These are phyloP conservation scores for Mortierella sp. DNA, from an alignment of 371 early-diverging fungal genomes.

Conservation along the genomic window DNA sequence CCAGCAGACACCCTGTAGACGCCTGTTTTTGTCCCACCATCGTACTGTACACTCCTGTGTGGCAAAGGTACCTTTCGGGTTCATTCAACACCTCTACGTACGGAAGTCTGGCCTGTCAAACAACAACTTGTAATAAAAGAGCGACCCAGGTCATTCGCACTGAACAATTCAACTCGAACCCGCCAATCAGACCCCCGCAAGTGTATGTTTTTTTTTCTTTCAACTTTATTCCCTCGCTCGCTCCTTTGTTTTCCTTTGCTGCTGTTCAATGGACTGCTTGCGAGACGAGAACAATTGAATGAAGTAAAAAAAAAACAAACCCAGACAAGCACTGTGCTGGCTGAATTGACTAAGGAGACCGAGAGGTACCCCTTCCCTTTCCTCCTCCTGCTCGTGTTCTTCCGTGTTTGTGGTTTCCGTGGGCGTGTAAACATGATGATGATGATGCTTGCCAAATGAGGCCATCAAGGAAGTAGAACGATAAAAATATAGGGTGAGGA, in stretches of 20 bases:
- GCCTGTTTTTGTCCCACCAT: no score
- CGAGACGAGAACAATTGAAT: neutral
- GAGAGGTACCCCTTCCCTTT: neutral
- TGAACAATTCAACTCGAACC: neutral
- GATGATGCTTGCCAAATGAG: constrained; percentile 8
- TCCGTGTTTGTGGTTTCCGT: neutral
- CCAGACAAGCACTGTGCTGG: neutral
- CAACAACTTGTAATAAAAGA: neutral
- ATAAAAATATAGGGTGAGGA: neutral
- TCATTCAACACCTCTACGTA: neutral
- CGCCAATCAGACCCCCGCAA: constrained; percentile 3
- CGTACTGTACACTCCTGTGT: no score
- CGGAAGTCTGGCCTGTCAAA: neutral
- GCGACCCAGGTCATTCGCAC: neutral
- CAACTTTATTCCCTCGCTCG: neutral
- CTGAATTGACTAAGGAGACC: neutral
- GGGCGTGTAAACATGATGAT: neutral
- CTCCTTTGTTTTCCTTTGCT: neutral
- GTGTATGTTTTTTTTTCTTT: neutral
- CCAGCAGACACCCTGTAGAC: no score
- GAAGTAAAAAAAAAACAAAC: neutral
- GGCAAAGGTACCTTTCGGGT: constrained; percentile 1
- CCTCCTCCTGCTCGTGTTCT: neutral
- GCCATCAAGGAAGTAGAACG: neutral
- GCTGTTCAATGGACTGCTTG: neutral